These are phyloP conservation scores for Kalanchoe fedtschenkoi DNA, from an alignment of 164 flowering plant species.

Conservation along the genomic window DNA sequence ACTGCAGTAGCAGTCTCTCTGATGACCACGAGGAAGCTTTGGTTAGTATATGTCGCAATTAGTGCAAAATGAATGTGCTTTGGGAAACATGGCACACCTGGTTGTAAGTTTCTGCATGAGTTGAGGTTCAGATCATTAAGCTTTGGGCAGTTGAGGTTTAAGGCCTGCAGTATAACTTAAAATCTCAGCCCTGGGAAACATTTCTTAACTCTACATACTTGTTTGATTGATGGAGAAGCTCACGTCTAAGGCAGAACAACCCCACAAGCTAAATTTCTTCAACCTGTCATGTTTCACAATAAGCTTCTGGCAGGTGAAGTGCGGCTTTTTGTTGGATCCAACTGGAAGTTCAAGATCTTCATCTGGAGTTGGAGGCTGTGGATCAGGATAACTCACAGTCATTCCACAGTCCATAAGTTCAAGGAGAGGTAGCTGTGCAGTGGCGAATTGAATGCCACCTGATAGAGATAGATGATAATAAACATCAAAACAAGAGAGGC, in stretches of 20 bases:
- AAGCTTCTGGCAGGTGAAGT: conserved; percentile 69
- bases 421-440: conserved; percentile 84
- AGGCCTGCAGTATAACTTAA: conserved; percentile 50
- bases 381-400: conserved; percentile 62
- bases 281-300: conserved; percentile 71
- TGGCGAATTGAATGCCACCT: conserved; percentile 97
- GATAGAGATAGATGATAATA: conserved; percentile 13
- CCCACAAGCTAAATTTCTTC: conserved; percentile 96
- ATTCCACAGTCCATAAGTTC: conserved; percentile 96
- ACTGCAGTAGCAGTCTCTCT: conserved; percentile 75
- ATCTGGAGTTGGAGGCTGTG: conserved; percentile 17
- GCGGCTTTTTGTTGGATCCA: conserved; percentile 28
- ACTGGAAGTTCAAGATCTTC: conserved; percentile 21
- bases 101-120: conserved; percentile 74
- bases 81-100: conserved; percentile 36
- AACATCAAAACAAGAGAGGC: neutral
- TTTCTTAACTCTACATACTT: neutral
- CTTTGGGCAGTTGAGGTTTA: conserved; percentile 77
- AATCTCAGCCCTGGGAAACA: neutral
- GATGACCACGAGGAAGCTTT: conserved; percentile 5
- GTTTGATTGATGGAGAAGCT: conserved; percentile 16
- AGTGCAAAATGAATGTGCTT: neutral
- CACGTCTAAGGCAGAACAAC: conserved; percentile 95
- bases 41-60: neutral
- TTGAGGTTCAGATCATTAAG: conserved; percentile 77